Percentiles rank a stretch among this genome's conserved stretches.
These are phyloP conservation scores for Galium porrigens DNA, from an alignment of 305 asterid species.

Conservation along the genomic window DNA sequence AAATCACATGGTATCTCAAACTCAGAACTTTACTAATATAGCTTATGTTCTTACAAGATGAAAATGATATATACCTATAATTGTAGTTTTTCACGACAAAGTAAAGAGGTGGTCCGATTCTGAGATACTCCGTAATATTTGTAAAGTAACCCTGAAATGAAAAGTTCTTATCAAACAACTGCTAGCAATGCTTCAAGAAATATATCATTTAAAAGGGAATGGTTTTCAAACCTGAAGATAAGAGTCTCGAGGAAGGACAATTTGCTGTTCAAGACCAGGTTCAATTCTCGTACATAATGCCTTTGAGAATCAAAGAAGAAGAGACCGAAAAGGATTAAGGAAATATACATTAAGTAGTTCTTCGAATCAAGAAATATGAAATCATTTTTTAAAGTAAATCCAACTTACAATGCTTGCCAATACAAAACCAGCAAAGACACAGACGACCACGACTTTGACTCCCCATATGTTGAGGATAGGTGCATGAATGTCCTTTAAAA, in stretches of 20 bases:
- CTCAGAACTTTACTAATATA: conserved; percentile 9
- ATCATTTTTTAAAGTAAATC: conserved; percentile 16
- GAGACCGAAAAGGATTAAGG: background rate
- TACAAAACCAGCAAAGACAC: conserved; percentile 62
- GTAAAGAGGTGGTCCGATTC: conserved; percentile 91
- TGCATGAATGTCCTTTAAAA: conserved; percentile 74
- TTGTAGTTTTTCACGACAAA: conserved; percentile 83
- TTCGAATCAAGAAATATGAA: conserved; percentile 13
- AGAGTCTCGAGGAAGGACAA: conserved; percentile 93
- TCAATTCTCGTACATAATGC: conserved; percentile 84
- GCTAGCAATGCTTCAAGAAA: conserved; percentile 4
- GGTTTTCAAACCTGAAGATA: conserved; percentile 69
- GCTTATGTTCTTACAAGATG: background rate
- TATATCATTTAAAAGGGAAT: conserved; percentile 10
- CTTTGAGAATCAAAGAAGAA: conserved; percentile 28
- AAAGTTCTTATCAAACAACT: conserved; percentile 17
- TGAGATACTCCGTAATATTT: conserved; percentile 64
- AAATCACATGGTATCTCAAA: conserved; percentile 22
- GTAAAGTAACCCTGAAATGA: conserved; percentile 69
- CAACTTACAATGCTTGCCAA: conserved; percentile 86
- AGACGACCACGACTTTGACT: conserved; percentile 61
- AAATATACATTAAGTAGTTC: conserved; percentile 11
- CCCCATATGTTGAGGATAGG: conserved; percentile 74
- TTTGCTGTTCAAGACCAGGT: conserved; percentile 95
- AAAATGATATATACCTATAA: conserved; percentile 35